phyloP scores from a whole-genome alignment of 306 rosid genomes.

The Lagenaria siceraria region DNA sequence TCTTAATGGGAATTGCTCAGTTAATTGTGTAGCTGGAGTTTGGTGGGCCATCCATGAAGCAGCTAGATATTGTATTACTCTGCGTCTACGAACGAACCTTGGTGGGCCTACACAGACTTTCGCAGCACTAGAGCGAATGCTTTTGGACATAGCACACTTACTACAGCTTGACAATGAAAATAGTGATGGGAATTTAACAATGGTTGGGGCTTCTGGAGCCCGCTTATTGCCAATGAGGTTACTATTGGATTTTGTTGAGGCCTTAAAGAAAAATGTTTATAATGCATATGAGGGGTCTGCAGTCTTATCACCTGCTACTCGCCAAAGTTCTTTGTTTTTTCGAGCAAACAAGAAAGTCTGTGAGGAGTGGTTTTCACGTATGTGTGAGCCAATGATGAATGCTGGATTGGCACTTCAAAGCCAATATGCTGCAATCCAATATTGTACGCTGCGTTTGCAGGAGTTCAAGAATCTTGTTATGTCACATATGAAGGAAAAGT shows the following conservation, averaged over 20 bases:
- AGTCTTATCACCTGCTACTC: slow-evolving; percentile 58
- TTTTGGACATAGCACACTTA: slow-evolving; percentile 74
- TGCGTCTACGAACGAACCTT: slow-evolving; percentile 85
- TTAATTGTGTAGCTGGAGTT: slow-evolving; percentile 78
- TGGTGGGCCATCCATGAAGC: slow-evolving; percentile 98
- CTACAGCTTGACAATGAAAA: slow-evolving; percentile 82
- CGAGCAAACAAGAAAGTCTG: slow-evolving; percentile 94
- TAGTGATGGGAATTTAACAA: slow-evolving; percentile 77
- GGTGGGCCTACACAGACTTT: slow-evolving; percentile 98
- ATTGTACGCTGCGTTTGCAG: slow-evolving; percentile 69
- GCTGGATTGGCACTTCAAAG: slow-evolving; percentile 91
- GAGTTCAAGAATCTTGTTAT: slow-evolving; percentile 59
- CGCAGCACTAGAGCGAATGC: slow-evolving; percentile 93
- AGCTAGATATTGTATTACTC: slow-evolving; percentile 74
- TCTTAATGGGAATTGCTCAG: slow-evolving; percentile 58
- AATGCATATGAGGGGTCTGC: slow-evolving; percentile 94
- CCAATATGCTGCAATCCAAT: slow-evolving; percentile 78
- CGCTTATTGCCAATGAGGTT: slow-evolving; percentile 89
- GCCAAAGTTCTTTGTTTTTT: slow-evolving; percentile 82
- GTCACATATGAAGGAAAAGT: slow-evolving; percentile 55
- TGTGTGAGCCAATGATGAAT: slow-evolving; percentile 97
- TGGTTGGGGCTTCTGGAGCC: slow-evolving; percentile 93
- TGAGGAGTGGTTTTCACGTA: slow-evolving; percentile 99
- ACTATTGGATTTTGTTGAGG: slow-evolving; percentile 80
- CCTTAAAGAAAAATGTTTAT: slow-evolving; percentile 84